Conservation (phyloP, 345 rosid genomes). For the Erucastrum elatum region DNA sequence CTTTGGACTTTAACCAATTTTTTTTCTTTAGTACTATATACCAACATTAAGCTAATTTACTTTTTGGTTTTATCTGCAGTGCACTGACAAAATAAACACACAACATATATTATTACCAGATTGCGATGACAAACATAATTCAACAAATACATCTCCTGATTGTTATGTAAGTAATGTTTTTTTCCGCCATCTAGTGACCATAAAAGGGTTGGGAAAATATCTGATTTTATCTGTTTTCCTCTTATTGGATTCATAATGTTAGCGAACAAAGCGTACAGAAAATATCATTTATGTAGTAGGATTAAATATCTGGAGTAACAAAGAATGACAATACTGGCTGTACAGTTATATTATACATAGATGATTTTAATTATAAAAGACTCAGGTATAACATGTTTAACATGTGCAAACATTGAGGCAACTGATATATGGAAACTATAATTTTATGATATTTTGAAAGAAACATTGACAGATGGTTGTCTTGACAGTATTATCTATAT, state of each 20-base stretch:
- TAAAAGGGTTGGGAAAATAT: not conserved
- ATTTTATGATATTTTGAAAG: not conserved
- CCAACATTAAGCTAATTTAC: not conserved
- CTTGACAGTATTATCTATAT: conserved; percentile 28
- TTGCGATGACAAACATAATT: conserved; percentile 10
- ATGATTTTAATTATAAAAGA: not conserved
- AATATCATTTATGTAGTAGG: not conserved
- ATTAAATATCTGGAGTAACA: not conserved
- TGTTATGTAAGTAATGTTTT: not conserved
- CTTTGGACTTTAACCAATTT: not conserved
- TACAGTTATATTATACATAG: not conserved
- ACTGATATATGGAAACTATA: not conserved
- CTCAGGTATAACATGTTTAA: not conserved
- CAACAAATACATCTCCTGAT: not conserved
- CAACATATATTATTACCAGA: conserved; percentile 18
- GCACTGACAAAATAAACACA: not conserved
- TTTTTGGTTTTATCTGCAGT: not conserved
- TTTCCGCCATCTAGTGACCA: not conserved
- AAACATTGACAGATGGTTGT: not conserved
- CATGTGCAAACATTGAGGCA: not conserved
- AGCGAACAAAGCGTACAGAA: not conserved
- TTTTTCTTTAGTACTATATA: not conserved
- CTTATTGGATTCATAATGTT: not conserved
- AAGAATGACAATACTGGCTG: not conserved
- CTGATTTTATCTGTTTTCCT: not conserved